A percentile compares a stretch with the other conserved stretches of the same genome.
These are phyloP conservation scores for Aciculoconidium aculeatum DNA, from an alignment of 805 yeast species.

Conservation along the genomic window DNA sequence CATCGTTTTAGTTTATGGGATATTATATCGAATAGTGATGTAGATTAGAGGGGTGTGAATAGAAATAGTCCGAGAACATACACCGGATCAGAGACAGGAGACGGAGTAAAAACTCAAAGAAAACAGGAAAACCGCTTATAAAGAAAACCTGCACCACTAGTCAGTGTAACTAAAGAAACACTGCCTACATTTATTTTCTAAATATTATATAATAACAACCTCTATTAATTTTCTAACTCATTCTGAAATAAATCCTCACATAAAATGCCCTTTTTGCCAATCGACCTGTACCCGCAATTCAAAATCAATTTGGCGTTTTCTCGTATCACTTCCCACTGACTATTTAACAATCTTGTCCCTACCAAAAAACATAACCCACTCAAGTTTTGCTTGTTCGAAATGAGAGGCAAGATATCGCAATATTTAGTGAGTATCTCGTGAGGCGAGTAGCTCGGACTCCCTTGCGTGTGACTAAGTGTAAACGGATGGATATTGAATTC, in stretches of 20 bases:
- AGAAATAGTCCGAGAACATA: too few relatives aligned
- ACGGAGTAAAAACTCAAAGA: too few relatives aligned
- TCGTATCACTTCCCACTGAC: constrained; percentile 39
- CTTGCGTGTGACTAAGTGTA: constrained; percentile 8
- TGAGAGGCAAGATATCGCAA: constrained; percentile 26
- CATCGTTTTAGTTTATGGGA: too few relatives aligned
- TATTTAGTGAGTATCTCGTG: constrained; percentile 28
- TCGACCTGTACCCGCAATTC: constrained; percentile 36
- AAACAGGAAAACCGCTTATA: not conserved
- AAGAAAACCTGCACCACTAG: not conserved
- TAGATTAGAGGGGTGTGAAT: too few relatives aligned
- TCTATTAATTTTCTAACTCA: constrained; percentile 8
- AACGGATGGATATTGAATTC: constrained; percentile 19
- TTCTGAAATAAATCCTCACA: constrained; percentile 32
- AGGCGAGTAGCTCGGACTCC: constrained; percentile 13
- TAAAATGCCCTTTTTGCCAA: constrained; percentile 30
- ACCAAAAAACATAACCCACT: constrained; percentile 39
- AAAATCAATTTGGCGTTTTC: constrained; percentile 38
- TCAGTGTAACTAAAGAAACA: not conserved
- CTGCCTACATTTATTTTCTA: not conserved
- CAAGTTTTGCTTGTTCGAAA: constrained; percentile 32
- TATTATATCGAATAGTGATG: too few relatives aligned
- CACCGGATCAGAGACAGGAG: too few relatives aligned
- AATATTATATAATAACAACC: not conserved
- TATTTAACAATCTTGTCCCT: constrained; percentile 28